A percentile compares a stretch with the other conserved stretches of the same genome.
Evolutionary conservation across 805 yeast species (phyloP).

Genomic region (Lachancea kluyveri): DNA sequence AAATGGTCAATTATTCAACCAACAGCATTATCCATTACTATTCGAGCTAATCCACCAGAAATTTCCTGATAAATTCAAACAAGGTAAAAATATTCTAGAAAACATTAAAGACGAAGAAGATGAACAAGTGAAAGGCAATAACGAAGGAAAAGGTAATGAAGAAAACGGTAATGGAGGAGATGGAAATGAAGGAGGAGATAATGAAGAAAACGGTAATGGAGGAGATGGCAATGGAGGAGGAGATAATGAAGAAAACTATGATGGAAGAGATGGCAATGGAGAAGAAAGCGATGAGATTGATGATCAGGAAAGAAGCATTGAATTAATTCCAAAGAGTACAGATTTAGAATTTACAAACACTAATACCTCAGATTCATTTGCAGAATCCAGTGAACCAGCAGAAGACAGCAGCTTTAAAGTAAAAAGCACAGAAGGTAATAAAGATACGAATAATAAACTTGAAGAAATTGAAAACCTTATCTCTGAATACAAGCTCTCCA

Average conservation of each 20-base stretch:
- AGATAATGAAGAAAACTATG: not conserved
- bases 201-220: constrained; percentile 1
- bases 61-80: constrained; percentile 12
- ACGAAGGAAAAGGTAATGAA: no score
- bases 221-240: not conserved
- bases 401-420: not conserved
- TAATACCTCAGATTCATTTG: not conserved
- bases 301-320: constrained; percentile 1
- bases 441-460: no score
- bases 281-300: not conserved
- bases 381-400: not conserved
- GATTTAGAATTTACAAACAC: no score
- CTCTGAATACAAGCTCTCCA: not conserved
- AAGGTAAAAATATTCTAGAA: constrained; percentile 13
- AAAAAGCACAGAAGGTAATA: no score
- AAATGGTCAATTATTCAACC: constrained; percentile 33
- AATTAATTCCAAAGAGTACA: no score
- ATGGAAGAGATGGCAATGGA: constrained; percentile 1
- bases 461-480: constrained; percentile 1
- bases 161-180: constrained; percentile 9
- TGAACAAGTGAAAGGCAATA: no score
- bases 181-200: constrained; percentile 2
- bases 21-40: constrained; percentile 38
- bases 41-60: constrained; percentile 23
- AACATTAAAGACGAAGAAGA: constrained; percentile 1